Evolutionary conservation across 306 rosid genomes (phyloP).

Genomic region (Cucumis cinereus): DNA sequence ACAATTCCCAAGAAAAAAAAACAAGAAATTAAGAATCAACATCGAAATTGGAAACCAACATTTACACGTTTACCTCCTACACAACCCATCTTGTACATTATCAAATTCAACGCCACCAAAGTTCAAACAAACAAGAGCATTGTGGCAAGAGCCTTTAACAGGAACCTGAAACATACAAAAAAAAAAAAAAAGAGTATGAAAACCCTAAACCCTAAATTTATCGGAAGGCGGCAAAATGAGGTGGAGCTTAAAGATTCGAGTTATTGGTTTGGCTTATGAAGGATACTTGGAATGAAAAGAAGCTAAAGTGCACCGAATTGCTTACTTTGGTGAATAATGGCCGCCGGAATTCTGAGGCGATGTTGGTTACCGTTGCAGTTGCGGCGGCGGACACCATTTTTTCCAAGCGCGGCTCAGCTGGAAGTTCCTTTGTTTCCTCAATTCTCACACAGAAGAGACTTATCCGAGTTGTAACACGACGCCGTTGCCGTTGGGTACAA

Average conservation of each 20-base stretch:
- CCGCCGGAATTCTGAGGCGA: background rate
- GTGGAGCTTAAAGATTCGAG: background rate
- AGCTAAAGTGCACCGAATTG: background rate
- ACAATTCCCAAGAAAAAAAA: background rate
- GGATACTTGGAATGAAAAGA: background rate
- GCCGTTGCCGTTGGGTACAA: background rate
- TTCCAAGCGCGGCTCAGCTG: background rate
- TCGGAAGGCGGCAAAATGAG: background rate
- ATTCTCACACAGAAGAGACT: background rate
- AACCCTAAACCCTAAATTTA: background rate
- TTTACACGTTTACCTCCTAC: constrained; percentile 13
- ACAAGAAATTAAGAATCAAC: background rate
- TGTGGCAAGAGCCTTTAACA: constrained; percentile 5
- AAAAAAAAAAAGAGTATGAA: background rate
- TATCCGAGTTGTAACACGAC: background rate
- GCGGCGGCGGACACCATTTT: constrained; percentile 2
- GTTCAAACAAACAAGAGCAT: constrained; percentile 3
- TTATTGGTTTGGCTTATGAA: background rate
- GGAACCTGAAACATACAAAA: constrained; percentile 5
- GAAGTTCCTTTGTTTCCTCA: background rate
- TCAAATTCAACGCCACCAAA: constrained; percentile 10
- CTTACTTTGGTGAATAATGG: background rate
- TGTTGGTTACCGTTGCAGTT: background rate
- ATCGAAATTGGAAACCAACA: background rate
- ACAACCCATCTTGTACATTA: constrained; percentile 3